Evolutionary conservation across 768 basidiomycete genomes (phyloP), one percentile per base, ranked within the genome.

Genomic region (Suillus americanus): DNA sequence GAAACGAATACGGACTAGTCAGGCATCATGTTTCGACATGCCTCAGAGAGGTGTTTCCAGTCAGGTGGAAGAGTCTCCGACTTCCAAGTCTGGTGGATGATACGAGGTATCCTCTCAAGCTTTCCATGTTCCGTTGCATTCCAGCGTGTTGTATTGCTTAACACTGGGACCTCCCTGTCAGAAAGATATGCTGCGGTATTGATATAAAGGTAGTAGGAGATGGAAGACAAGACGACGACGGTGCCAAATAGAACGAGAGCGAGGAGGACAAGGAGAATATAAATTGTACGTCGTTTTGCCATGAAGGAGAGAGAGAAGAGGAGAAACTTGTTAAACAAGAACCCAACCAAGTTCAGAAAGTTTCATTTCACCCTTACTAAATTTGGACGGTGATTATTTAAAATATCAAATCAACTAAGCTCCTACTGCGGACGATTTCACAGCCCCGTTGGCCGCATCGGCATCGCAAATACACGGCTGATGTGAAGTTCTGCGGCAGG

Each of bases 51-150:
- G 46, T 79, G 80, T 66, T 85, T 84, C 96, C 96, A 99, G 65
- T 85, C 84, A 51, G 81, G 77, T 3, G 97, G 97, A 28, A 99
- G 81, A 0, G 85, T 85, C 62, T 96, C 90, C 12, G 91, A 88
- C 82, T 96, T 97, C 97, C 97, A 99, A 28, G 97, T 99, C 85
- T 98, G 97, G 77, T 99, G 97, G 56, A 99, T 85, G 64, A 99
- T 92, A 60, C 94, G 86, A 3, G 96, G 97, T 43, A 99, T 88
- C 68, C 84, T 86, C 72, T 97, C 92, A 45, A 86, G 79, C 66
- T 82, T 80, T 64, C 81, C 83, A 69, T 87, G 84, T 30, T 85
- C 80, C 5, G 88, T 75, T 30, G 88, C 85, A 72, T 90, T 89
- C 84, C 84, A 87, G 55, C 86, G 84, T 51, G 84, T 82, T 30